Conservation (phyloP, 495 filamentous ascomycete genomes). For the Clavariopsis aquatica region DNA sequence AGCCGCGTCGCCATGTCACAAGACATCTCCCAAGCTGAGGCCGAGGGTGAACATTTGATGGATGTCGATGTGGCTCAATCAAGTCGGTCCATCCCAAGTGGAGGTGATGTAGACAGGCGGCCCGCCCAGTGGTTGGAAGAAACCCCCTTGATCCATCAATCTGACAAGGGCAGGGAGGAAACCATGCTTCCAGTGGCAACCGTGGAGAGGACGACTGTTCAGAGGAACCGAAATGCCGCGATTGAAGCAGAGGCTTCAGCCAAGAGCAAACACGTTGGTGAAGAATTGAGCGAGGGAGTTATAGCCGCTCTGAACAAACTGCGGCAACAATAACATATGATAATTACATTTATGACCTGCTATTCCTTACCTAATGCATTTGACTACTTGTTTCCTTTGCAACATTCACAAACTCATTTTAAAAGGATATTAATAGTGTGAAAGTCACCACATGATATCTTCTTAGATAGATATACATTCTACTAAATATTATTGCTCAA, state of each 20-base stretch:
- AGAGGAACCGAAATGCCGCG: neutral
- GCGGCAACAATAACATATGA: constrained; percentile 22
- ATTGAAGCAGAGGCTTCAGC: constrained; percentile 45
- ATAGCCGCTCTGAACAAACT: constrained; percentile 61
- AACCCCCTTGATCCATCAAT: constrained; percentile 37
- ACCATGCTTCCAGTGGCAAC: constrained; percentile 44
- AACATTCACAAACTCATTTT: too few relatives aligned
- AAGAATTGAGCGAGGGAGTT: constrained; percentile 54
- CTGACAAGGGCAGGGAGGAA: constrained; percentile 48
- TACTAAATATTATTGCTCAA: neutral
- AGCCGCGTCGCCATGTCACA: constrained; percentile 34
- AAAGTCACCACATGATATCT: too few relatives aligned
- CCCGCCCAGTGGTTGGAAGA: constrained; percentile 40
- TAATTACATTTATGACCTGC: neutral
- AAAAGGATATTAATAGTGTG: too few relatives aligned
- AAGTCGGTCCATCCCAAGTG: constrained; percentile 16
- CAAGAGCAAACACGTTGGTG: constrained; percentile 41
- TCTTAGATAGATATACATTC: too few relatives aligned
- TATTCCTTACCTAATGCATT: neutral
- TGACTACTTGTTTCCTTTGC: neutral
- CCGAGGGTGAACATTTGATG: constrained; percentile 24
- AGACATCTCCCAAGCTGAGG: constrained; percentile 17
- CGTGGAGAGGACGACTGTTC: constrained; percentile 27
- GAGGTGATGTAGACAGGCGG: constrained; percentile 38
- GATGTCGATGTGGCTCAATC: constrained; percentile 9